A percentile compares a stretch with the other conserved stretches of the same genome.
Evolutionary conservation across 345 rosid genomes (phyloP).

Genomic region (Eucalyptus rudis): DNA sequence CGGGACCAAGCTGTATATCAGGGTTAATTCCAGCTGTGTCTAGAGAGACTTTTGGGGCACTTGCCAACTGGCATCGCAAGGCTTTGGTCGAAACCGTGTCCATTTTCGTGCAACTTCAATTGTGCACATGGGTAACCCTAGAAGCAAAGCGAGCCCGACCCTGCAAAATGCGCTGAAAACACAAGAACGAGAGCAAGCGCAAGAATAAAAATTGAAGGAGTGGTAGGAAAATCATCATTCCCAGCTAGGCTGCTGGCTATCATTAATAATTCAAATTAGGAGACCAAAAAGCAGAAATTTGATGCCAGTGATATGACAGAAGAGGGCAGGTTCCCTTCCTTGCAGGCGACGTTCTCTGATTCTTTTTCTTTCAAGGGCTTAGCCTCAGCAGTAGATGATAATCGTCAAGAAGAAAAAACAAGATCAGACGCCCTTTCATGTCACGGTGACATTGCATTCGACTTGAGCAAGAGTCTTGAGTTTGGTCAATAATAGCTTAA

Average conservation of each 20-base stretch:
- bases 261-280: neutral
- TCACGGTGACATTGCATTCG: neutral
- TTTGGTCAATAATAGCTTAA: neutral
- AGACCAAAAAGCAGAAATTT: neutral
- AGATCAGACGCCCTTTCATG: neutral
- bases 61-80: neutral
- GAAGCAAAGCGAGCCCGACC: neutral
- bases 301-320: neutral
- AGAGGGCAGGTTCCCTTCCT: neutral
- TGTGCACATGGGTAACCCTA: neutral
- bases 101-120: neutral
- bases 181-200: neutral
- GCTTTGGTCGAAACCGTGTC: neutral
- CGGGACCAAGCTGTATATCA: neutral
- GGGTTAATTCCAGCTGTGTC: neutral
- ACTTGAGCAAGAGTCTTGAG: neutral
- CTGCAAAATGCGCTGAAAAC: neutral
- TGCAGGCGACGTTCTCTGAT: neutral
- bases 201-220: neutral
- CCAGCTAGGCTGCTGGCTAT: neutral
- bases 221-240: neutral
- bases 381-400: neutral
- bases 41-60: neutral
- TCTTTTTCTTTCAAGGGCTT: neutral
- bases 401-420: neutral